phyloP scores from a whole-genome alignment of 2,329 filamentous ascomycete genomes.

The Blumeria hordei region DNA sequence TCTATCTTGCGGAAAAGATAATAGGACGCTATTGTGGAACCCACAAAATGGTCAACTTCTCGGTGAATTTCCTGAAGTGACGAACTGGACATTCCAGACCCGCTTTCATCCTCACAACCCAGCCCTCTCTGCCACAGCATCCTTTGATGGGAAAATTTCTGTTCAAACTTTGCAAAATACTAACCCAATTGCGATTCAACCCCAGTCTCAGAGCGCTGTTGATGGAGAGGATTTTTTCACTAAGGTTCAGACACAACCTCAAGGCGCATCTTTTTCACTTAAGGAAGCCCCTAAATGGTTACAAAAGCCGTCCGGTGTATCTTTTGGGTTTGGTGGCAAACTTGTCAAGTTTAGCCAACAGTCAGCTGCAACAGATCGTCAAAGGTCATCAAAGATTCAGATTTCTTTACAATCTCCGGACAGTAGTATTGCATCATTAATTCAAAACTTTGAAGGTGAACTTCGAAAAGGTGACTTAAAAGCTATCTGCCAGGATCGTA shows the following conservation, averaged over 20 bases:
- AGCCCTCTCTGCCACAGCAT: conserved; percentile 76
- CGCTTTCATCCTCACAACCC: conserved; percentile 87
- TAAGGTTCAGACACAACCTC: conserved; percentile 74
- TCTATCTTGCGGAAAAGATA: conserved; percentile 89
- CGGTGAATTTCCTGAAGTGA: conserved; percentile 87
- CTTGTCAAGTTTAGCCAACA: conserved; percentile 49
- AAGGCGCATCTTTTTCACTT: conserved; percentile 72
- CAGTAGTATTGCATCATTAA: conserved; percentile 58
- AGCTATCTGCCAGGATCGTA: conserved; percentile 57
- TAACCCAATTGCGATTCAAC: conserved; percentile 48
- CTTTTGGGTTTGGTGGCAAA: conserved; percentile 91
- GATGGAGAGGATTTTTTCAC: conserved; percentile 95
- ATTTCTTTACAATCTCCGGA: conserved; percentile 83
- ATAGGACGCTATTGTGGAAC: conserved; percentile 89
- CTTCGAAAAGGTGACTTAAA: conserved; percentile 55
- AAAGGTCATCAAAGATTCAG: conserved; percentile 47
- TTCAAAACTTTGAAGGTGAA: conserved; percentile 66
- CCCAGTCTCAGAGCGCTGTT: conserved; percentile 39
- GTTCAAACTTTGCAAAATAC: conserved; percentile 90
- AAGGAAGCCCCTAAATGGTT: conserved; percentile 75
- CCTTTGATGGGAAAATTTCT: conserved; percentile 89
- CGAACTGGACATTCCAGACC: conserved; percentile 98
- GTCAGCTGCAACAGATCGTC: conserved; percentile 34
- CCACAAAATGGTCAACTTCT: conserved; percentile 69
- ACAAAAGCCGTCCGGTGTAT: conserved; percentile 59